These are phyloP conservation scores for Pilasporangium apinafurcum DNA, from an alignment of 352 stramenopile genomes.

Conservation along the genomic window DNA sequence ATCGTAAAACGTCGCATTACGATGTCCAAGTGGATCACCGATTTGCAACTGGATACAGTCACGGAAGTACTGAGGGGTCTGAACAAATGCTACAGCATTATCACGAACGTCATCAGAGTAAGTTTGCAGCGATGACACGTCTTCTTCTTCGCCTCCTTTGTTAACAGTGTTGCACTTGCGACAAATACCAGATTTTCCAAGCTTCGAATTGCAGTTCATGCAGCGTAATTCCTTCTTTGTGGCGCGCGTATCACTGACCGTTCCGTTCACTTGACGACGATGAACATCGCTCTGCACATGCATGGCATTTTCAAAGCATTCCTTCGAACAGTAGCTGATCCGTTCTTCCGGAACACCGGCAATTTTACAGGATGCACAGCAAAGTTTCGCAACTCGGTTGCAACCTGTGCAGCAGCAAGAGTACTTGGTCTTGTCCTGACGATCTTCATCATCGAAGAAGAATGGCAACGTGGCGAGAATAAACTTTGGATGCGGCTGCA, in stretches of 20 bases:
- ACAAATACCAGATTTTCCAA: conserved; percentile 69
- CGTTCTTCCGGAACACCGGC: conserved; percentile 72
- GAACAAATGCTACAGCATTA: conserved; percentile 76
- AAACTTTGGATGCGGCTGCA: conserved; percentile 79
- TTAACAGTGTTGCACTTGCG: conserved; percentile 66
- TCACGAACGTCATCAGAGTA: conserved; percentile 81
- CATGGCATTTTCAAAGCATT: conserved; percentile 82
- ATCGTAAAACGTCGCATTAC: conserved; percentile 73
- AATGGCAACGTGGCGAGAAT: conserved; percentile 68
- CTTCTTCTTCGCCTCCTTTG: conserved; percentile 39
- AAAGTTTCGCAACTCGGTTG: conserved; percentile 79
- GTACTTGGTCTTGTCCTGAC: conserved; percentile 76
- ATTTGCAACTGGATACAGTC: conserved; percentile 61
- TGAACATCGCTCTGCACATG: conserved; percentile 75
- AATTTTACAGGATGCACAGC: conserved; percentile 81
- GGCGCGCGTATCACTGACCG: conserved; percentile 56
- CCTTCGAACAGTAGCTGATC: conserved; percentile 86
- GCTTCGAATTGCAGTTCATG: conserved; percentile 63
- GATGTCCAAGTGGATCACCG: conserved; percentile 55
- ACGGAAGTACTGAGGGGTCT: conserved; percentile 74
- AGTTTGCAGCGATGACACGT: conserved; percentile 55
- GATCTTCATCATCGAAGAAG: conserved; percentile 77
- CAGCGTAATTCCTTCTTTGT: conserved; percentile 73
- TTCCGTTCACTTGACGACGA: conserved; percentile 79
- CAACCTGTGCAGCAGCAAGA: conserved; percentile 66